These are phyloP conservation scores for Phyllachora maydis DNA, from an alignment of 2,329 filamentous ascomycete species.

Conservation along the genomic window DNA sequence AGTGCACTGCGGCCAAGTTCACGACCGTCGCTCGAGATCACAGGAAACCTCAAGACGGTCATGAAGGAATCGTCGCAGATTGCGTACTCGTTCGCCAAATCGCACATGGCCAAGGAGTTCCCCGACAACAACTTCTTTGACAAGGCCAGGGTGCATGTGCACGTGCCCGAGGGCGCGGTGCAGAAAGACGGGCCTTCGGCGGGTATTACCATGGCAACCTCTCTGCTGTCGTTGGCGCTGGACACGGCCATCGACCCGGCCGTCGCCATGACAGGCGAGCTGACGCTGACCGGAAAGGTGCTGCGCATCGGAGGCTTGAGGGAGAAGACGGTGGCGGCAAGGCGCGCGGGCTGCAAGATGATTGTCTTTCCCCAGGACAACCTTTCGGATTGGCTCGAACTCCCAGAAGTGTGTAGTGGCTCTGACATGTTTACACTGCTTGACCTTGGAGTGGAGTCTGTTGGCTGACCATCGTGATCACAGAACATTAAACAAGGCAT, in stretches of 20 bases:
- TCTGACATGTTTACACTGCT: neutral
- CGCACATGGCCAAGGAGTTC: constrained; percentile 66
- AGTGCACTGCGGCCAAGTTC: constrained; percentile 54
- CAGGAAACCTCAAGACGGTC: constrained; percentile 82
- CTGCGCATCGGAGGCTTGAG: constrained; percentile 80
- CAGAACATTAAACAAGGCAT: constrained; percentile 98
- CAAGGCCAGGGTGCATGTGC: constrained; percentile 82
- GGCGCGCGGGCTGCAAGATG: constrained; percentile 77
- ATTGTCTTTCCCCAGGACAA: constrained; percentile 94
- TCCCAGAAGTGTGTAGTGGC: constrained; percentile 72
- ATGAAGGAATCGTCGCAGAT: constrained; percentile 97
- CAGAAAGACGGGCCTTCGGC: constrained; percentile 87
- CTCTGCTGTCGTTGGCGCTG: constrained; percentile 66
- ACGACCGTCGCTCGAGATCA: constrained; percentile 67
- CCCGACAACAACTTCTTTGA: constrained; percentile 91
- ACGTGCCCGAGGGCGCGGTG: constrained; percentile 91
- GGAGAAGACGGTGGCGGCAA: constrained; percentile 93
- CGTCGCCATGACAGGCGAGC: constrained; percentile 92
- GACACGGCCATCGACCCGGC: constrained; percentile 62
- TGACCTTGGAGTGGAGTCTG: neutral
- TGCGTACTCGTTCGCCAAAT: constrained; percentile 90
- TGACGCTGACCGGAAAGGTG: constrained; percentile 94
- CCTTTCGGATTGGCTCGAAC: constrained; percentile 88
- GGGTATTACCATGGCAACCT: constrained; percentile 97
- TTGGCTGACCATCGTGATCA: constrained; percentile 3